Evolutionary conservation across 2,329 filamentous ascomycete genomes (phyloP).

Genomic region (Aureobasidium sp.): DNA sequence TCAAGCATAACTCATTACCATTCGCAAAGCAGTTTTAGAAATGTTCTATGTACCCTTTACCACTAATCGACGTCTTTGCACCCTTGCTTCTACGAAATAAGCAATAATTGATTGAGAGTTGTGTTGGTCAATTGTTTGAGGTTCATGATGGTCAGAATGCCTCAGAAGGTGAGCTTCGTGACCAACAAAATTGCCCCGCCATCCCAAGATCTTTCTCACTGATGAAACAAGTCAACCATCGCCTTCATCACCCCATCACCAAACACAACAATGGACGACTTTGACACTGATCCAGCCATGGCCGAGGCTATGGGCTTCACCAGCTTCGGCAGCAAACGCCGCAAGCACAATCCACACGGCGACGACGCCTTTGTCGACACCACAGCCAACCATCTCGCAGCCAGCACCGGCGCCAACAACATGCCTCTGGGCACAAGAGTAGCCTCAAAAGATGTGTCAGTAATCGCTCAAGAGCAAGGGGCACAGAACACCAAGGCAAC

Average conservation of each 20-base stretch:
- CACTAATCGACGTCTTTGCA: too few relatives aligned
- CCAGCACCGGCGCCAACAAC: constrained; percentile 28
- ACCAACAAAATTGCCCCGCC: too few relatives aligned
- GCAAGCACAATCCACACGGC: constrained; percentile 53
- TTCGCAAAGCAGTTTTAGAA: neutral
- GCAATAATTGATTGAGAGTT: too few relatives aligned
- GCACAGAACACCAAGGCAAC: neutral
- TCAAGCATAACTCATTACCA: neutral
- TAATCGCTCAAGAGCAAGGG: neutral
- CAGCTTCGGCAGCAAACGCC: constrained; percentile 64
- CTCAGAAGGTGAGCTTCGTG: too few relatives aligned
- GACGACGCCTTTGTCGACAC: constrained; percentile 41
- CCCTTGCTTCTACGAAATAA: too few relatives aligned
- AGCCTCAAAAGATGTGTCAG: neutral
- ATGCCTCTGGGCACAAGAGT: constrained; percentile 20
- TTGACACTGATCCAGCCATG: constrained; percentile 49
- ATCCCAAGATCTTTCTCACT: too few relatives aligned
- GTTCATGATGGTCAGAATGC: too few relatives aligned
- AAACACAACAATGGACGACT: constrained; percentile 21
- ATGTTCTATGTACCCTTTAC: too few relatives aligned
- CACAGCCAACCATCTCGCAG: constrained; percentile 29
- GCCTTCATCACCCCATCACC: too few relatives aligned
- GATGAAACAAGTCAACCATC: too few relatives aligned
- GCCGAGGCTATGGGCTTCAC: constrained; percentile 67
- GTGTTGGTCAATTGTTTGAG: too few relatives aligned